Conservation (phyloP, 2,329 filamentous ascomycete species). For the Aureobasidium pullulans region DNA sequence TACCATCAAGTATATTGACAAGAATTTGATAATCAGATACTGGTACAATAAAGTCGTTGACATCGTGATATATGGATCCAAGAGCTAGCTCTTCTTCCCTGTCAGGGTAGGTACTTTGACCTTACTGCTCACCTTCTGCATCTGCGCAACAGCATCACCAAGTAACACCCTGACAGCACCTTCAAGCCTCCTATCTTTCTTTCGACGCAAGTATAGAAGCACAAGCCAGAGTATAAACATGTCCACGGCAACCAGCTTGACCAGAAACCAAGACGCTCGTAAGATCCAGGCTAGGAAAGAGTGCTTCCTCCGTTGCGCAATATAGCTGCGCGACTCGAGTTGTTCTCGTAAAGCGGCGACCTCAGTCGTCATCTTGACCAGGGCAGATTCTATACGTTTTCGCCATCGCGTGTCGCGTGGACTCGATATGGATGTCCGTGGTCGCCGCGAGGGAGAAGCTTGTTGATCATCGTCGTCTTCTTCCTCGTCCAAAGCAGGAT, state of each 20-base stretch:
- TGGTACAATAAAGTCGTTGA: not conserved
- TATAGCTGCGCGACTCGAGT: conserved; percentile 68
- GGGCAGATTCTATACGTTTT: conserved; percentile 71
- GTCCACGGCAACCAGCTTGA: conserved; percentile 71
- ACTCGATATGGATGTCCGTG: conserved; percentile 13
- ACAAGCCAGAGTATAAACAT: conserved; percentile 57
- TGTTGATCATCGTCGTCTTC: conserved; percentile 12
- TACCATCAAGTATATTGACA: not conserved
- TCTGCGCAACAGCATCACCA: conserved; percentile 35
- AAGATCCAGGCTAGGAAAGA: conserved; percentile 62
- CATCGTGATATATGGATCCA: not conserved
- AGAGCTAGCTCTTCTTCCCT: not conserved
- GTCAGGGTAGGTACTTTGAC: conserved; percentile 27
- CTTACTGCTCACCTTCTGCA: conserved; percentile 26
- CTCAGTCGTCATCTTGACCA: conserved; percentile 86
- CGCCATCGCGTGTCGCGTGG: conserved; percentile 58
- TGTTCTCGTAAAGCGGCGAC: conserved; percentile 88
- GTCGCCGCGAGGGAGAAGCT: not conserved
- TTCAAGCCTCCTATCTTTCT: conserved; percentile 64
- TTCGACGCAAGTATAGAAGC: conserved; percentile 63
- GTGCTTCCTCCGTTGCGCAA: conserved; percentile 57
- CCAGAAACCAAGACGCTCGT: conserved; percentile 60
- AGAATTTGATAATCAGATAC: too few relatives aligned
- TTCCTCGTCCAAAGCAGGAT: not conserved
- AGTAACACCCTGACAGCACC: conserved; percentile 63